Percentiles rank a stretch among this genome's conserved stretches.
phyloP scores from a whole-genome alignment of 2,329 filamentous ascomycete species.

The Chrysoporthe puriensis region DNA sequence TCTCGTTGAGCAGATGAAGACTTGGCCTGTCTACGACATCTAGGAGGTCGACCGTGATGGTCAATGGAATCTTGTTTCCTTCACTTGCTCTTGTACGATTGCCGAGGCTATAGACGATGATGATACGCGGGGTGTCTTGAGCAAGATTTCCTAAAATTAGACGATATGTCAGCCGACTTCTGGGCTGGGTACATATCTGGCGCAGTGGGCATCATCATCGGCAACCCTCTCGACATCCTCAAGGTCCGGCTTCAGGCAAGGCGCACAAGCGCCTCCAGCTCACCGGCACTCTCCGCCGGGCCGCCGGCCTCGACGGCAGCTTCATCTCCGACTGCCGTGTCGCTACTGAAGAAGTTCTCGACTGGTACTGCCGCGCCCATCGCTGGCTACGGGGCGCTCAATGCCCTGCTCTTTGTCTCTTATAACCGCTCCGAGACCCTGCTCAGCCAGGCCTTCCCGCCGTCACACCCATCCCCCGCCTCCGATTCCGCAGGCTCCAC shows the following conservation, averaged over 20 bases:
- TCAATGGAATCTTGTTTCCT: background rate
- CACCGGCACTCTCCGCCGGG: background rate
- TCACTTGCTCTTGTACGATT: no score
- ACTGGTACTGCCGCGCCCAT: slow-evolving; percentile 82
- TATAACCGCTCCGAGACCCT: slow-evolving; percentile 82
- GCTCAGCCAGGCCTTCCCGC: slow-evolving; percentile 49
- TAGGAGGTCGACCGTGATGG: background rate
- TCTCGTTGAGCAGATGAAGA: background rate
- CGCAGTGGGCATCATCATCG: slow-evolving; percentile 82
- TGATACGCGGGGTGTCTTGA: background rate
- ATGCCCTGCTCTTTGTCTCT: slow-evolving; percentile 85
- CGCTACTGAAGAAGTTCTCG: slow-evolving; percentile 39
- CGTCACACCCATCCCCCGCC: slow-evolving; percentile 24
- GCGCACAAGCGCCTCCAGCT: slow-evolving; percentile 23
- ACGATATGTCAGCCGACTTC: slow-evolving; percentile 80
- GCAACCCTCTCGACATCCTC: slow-evolving; percentile 73
- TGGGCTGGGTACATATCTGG: slow-evolving; percentile 92
- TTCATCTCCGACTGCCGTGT: slow-evolving; percentile 32
- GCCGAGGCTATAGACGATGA: background rate
- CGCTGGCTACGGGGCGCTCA: slow-evolving; percentile 86
- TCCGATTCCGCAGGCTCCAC: slow-evolving; percentile 37
- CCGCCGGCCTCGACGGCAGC: slow-evolving; percentile 24
- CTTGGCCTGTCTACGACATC: background rate
- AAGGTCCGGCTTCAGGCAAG: slow-evolving; percentile 82
- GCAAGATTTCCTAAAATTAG: background rate